Base-by-base conservation (phyloP, 1,284 basidiomycete genomes). In the Phylloboletellus chloephorus region DNA sequence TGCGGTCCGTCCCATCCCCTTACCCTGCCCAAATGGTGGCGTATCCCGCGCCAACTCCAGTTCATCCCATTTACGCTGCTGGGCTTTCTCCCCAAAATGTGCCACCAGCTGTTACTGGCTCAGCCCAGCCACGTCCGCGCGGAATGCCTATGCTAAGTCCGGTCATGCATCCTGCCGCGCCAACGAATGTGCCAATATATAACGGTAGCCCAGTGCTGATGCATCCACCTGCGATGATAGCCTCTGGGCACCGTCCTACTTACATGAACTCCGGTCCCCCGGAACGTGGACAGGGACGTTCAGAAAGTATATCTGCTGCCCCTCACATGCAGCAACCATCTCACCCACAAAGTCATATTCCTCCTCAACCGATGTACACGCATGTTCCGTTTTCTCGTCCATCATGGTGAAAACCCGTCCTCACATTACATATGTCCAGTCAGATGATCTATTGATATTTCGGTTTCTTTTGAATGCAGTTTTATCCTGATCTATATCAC, bases 171-270 rank as follows among this genome's bases (percentile, higher is more conserved):
- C 77, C 77, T 56, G 71, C 77, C 15, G 66, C 61, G 21, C 64
- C 73, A 57, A 41, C 49, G 39, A 52, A 61, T 50, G 48, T 59
- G 58, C 33, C 51, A 10, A 78, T 84, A 73, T 87, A 84, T 57
- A 65, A 69, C 5, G 67, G 71, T 24, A 86, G 81, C 53, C 84
- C 84, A 7, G 76, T 79, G 24, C 60, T 86, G 57, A 72, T 86
- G 67, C 81, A 76, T 50, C 64, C 77, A 7, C 65, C 69, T 17
- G 54, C 64, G 29, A 68, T 73, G 51, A 48, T 65, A 33, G 23
- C 57, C n/a, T 15, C 60, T 22, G 49, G 49, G 5, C 61, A 48
- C 19, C 63, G 62, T 23, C 57, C 60, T 11, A 47, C 58, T 3
- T 60, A 57, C 29, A 54, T 60, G 51, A 50, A 50, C 20, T 38